Evolutionary conservation across 768 basidiomycete genomes (phyloP).

Genomic region (Udeniomyces megalosporus): DNA sequence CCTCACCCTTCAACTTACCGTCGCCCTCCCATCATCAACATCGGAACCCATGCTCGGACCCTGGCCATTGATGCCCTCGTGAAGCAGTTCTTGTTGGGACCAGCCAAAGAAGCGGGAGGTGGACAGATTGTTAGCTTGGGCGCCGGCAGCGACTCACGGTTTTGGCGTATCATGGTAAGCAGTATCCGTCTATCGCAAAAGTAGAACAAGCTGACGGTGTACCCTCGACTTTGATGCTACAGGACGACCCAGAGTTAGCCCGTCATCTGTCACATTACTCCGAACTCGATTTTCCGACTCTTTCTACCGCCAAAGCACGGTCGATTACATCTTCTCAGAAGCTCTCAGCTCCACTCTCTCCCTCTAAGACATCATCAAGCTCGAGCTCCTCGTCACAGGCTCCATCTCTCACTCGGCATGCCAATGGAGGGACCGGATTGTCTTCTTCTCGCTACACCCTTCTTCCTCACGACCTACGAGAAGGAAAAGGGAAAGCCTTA

Average conservation of each 20-base stretch:
- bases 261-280: slow-evolving; percentile 38
- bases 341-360: not conserved
- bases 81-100: slow-evolving; percentile 40
- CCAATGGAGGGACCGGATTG: slow-evolving; percentile 32
- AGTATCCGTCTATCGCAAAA: too few species aligned
- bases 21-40: slow-evolving; percentile 79
- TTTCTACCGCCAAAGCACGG: slow-evolving; percentile 51
- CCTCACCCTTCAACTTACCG: slow-evolving; percentile 38
- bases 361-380: not conserved
- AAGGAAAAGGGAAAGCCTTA: slow-evolving; percentile 22
- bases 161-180: slow-evolving; percentile 76
- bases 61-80: slow-evolving; percentile 64
- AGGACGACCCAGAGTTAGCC: slow-evolving; percentile 40
- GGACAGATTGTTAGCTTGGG: slow-evolving; percentile 86
- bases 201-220: not conserved
- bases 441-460: slow-evolving; percentile 49
- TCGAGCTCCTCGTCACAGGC: not conserved
- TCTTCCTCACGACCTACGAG: slow-evolving; percentile 60
- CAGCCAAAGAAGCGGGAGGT: slow-evolving; percentile 32
- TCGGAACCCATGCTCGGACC: slow-evolving; percentile 79
- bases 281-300: slow-evolving; percentile 80
- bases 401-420: too few species aligned
- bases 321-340: not conserved
- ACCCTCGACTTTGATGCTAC: slow-evolving; percentile 21
- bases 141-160: slow-evolving; percentile 87